Base-by-base conservation (phyloP, 2,329 filamentous ascomycete species). In the Colletotrichum lentis region DNA sequence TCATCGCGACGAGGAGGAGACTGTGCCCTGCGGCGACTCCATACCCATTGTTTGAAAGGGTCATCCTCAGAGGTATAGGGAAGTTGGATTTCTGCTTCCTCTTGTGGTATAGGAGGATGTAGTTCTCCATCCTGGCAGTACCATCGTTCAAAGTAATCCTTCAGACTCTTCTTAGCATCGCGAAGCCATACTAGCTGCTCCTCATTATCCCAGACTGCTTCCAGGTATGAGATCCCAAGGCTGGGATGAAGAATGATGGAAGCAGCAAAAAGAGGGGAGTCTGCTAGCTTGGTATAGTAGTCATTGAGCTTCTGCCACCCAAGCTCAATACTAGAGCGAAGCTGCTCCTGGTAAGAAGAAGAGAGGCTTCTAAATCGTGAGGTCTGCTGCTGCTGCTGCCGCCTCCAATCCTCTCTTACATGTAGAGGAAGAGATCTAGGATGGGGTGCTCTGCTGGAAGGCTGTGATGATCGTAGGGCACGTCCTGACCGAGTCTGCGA, bases 151-250 rank as follows among this genome's bases (percentile, higher is more conserved):
- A 54, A 39, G 12, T 54, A 39, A 1, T 54, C 50, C 14, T 22
- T 35, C 5, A 54, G 3, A 7, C 50, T 16, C 3, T 54, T 35
- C 24, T 54, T 37, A 10, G 24, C 24, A 39, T 54, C 24, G 1
- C 24, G 1, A 37, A 54, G 18, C 50, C 27, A 54, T 12, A n/a
- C 14, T 16, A 54, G 50, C 50, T 54, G 24, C 18, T 22, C 50
- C 24, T 18, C 50, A 37, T 54, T 5, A 39, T 54, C 4, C 50
- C 27, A 54, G 1, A 54, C 31, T 20, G 24, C 27, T 27, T 54
- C 14, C 39, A 54, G 24, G 50, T 54, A 54, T 54, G 24, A 54
- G 50, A 54, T 54, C 39, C 50, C 8, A 37, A 54, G 50, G 16
- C 16, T 37, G n/a, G 50, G 8, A 27, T 37, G 11, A 3, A 39